These are phyloP conservation scores for Pilobolus umbonatus DNA, from an alignment of 192 early-diverging fungal genomes.

Conservation along the genomic window DNA sequence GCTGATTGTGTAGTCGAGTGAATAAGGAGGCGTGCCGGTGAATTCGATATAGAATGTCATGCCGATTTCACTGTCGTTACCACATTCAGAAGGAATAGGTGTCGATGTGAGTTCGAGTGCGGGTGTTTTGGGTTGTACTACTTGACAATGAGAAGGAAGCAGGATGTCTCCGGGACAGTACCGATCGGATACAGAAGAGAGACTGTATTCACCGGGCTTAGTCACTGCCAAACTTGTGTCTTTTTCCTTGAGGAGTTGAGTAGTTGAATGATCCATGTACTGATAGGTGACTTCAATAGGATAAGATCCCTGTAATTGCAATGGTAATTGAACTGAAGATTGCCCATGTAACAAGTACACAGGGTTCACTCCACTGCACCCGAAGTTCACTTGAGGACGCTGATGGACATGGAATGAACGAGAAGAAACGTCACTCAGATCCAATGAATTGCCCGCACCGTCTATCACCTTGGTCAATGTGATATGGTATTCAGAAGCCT, in stretches of 20 bases:
- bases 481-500: slow-evolving; percentile 16
- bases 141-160: slow-evolving; percentile 31
- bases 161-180: slow-evolving; percentile 30
- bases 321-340: slow-evolving; percentile 11
- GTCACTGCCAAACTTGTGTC: slow-evolving; percentile 16
- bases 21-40: slow-evolving; percentile 26
- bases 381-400: slow-evolving; percentile 31
- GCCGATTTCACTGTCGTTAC: slow-evolving; percentile 30
- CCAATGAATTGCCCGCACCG: slow-evolving; percentile 30
- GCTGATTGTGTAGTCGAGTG: slow-evolving; percentile 23
- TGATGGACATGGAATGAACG: slow-evolving; percentile 22
- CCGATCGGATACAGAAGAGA: slow-evolving; percentile 29
- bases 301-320: slow-evolving; percentile 21
- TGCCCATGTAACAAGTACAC: slow-evolving; percentile 23
- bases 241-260: neutral
- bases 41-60: slow-evolving; percentile 32
- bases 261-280: slow-evolving; percentile 1
- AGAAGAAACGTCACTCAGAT: neutral
- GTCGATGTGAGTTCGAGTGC: slow-evolving; percentile 7
- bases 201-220: slow-evolving; percentile 31
- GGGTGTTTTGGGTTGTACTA: slow-evolving; percentile 33
- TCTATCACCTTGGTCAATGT: slow-evolving; percentile 26
- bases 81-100: slow-evolving; percentile 36
- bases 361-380: slow-evolving; percentile 20
- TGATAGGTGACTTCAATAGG: slow-evolving; percentile 21